Evolutionary conservation across 2,329 filamentous ascomycete genomes (phyloP).

Genomic region (Myrmaecium sp.): DNA sequence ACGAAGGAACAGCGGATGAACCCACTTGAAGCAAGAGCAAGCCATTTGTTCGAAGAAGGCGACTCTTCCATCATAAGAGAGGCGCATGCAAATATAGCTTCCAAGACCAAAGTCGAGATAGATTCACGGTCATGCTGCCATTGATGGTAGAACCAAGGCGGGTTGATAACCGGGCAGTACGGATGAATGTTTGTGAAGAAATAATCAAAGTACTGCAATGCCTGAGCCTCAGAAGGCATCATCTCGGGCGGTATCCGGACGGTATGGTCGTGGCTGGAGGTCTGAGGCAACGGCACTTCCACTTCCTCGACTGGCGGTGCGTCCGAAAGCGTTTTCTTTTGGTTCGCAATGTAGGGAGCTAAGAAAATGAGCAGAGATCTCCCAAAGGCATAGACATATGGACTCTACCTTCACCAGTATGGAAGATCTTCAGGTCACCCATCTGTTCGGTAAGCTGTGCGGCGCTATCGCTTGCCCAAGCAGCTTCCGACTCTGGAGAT

Average conservation of each 20-base stretch:
- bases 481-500: conserved; percentile 32
- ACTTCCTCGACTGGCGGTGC: conserved; percentile 54
- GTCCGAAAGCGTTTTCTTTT: conserved; percentile 38
- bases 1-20: conserved; percentile 5
- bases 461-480: conserved; percentile 24
- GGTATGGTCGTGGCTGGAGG: conserved; percentile 53
- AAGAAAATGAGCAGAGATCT: conserved; percentile 6
- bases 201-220: conserved; percentile 70
- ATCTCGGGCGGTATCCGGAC: conserved; percentile 81
- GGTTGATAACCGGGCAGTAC: conserved; percentile 80
- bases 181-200: conserved; percentile 86
- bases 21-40: conserved; percentile 72
- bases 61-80: conserved; percentile 71
- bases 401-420: conserved; percentile 61
- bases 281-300: conserved; percentile 51
- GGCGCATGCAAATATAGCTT: conserved; percentile 81
- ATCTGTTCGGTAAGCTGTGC: conserved; percentile 64
- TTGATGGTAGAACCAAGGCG: conserved; percentile 67
- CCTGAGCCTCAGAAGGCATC: conserved; percentile 77
- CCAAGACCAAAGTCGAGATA: conserved; percentile 76
- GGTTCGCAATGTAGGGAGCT: conserved; percentile 72
- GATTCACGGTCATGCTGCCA: conserved; percentile 71
- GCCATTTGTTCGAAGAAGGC: conserved; percentile 76
- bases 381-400: conserved; percentile 3
- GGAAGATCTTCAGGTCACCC: conserved; percentile 74